Conservation (phyloP, 2,329 filamentous ascomycete genomes). For the Colletotrichum aenigma region DNA sequence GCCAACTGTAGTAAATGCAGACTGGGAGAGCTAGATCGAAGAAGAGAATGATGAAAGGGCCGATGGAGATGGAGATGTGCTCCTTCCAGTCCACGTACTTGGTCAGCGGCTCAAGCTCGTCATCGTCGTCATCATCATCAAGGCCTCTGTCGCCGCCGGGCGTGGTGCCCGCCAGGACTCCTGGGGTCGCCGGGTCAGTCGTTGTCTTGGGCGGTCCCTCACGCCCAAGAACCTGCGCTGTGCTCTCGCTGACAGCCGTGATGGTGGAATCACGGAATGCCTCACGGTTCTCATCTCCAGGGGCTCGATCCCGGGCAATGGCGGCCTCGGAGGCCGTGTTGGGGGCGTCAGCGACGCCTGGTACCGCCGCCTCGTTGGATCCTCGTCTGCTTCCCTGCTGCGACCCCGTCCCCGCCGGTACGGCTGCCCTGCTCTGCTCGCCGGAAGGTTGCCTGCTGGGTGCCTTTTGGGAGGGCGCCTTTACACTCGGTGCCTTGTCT, state of each 20-base stretch:
- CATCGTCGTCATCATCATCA: neutral
- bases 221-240: slow-evolving; percentile 6
- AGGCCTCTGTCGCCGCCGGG: neutral
- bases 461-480: neutral
- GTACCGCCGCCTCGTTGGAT: neutral
- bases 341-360: slow-evolving; percentile 10
- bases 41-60: slow-evolving; percentile 17
- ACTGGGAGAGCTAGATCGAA: slow-evolving; percentile 13
- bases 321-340: neutral
- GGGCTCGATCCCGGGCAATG: neutral
- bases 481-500: neutral
- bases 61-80: slow-evolving; percentile 19
- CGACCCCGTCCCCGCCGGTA: neutral
- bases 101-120: slow-evolving; percentile 16
- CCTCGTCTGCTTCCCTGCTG: neutral
- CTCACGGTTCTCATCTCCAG: slow-evolving; percentile 14
- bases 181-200: neutral
- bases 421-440: neutral
- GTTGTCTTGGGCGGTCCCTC: slow-evolving; percentile 12
- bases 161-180: neutral
- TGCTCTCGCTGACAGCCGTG: slow-evolving; percentile 14
- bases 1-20: slow-evolving; percentile 18
- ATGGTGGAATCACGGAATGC: slow-evolving; percentile 15
- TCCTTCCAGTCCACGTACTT: slow-evolving; percentile 19
- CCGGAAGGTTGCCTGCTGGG: neutral